Percentiles rank a stretch among this genome's conserved stretches.
Conservation (phyloP, 495 filamentous ascomycete genomes). For the Penicillium psychrofluorescens region DNA sequence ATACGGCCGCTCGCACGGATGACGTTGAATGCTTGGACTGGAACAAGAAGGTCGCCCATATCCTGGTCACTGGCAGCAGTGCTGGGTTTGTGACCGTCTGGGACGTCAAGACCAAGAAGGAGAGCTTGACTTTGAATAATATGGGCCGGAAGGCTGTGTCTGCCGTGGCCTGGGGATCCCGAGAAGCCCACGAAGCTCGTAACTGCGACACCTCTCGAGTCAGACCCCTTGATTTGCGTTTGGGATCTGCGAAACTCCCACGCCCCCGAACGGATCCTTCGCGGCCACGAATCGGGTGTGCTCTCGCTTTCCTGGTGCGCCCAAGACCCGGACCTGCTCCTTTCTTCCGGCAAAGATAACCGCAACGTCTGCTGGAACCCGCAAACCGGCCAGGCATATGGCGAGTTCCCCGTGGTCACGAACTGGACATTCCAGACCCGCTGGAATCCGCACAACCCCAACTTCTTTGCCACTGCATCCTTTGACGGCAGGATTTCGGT, state of each 20-base stretch:
- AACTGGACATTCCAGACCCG: slow-evolving; percentile 97
- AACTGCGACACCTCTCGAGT: slow-evolving; percentile 88
- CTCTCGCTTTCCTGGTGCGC: slow-evolving; percentile 93
- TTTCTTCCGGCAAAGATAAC: slow-evolving; percentile 97
- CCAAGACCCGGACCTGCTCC: slow-evolving; percentile 81
- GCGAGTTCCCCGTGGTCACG: slow-evolving; percentile 93
- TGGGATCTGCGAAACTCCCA: slow-evolving; percentile 97
- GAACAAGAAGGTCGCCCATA: slow-evolving; percentile 97
- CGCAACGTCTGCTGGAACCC: slow-evolving; percentile 95
- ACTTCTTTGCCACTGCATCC: slow-evolving; percentile 84
- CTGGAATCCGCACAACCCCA: slow-evolving; percentile 91
- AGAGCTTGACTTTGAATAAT: slow-evolving; percentile 92
- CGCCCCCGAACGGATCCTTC: slow-evolving; percentile 81
- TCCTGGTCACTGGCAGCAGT: slow-evolving; percentile 87
- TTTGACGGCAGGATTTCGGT: slow-evolving; percentile 94
- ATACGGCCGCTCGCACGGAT: slow-evolving; percentile 77
- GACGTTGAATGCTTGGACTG: slow-evolving; percentile 94
- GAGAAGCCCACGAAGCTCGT: slow-evolving; percentile 86
- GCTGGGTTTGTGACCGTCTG: slow-evolving; percentile 97
- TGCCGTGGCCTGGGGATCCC: slow-evolving; percentile 95
- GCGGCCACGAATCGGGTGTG: slow-evolving; percentile 86
- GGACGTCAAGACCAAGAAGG: slow-evolving; percentile 96
- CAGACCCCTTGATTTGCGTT: slow-evolving; percentile 76
- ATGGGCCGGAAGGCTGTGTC: slow-evolving; percentile 86
- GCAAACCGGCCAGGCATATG: slow-evolving; percentile 74